Percentiles rank a stretch among this genome's conserved stretches.
Conservation (phyloP, 371 early-diverging fungal genomes). For the Lichtheimia corymbifera region DNA sequence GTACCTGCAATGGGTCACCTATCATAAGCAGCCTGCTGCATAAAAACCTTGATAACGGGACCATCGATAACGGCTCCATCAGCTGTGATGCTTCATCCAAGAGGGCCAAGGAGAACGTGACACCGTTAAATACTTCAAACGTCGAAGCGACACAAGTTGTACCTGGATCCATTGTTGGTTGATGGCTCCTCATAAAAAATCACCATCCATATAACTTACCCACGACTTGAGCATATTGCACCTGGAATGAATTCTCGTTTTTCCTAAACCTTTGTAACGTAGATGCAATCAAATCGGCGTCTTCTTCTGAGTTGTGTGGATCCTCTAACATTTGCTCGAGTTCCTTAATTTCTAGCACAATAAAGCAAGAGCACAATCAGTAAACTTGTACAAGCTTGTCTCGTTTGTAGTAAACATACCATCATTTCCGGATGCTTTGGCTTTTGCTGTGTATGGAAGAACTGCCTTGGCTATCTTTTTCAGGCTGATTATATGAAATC, state of each 20-base stretch:
- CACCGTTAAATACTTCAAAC: conserved; percentile 66
- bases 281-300: conserved; percentile 55
- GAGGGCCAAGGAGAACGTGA: conserved; percentile 70
- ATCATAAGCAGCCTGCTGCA: conserved; percentile 75
- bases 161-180: conserved; percentile 23
- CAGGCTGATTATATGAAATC: conserved; percentile 35
- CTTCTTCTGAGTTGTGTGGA: conserved; percentile 52
- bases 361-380: neutral
- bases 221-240: conserved; percentile 62
- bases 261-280: conserved; percentile 68
- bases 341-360: conserved; percentile 62
- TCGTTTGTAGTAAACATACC: conserved; percentile 10
- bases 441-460: conserved; percentile 68
- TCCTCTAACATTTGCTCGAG: conserved; percentile 72
- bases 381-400: too few species aligned
- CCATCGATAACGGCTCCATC: conserved; percentile 85
- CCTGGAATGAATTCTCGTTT: conserved; percentile 48
- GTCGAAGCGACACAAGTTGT: conserved; percentile 81
- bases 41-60: conserved; percentile 73
- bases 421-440: conserved; percentile 50
- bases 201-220: conserved; percentile 25
- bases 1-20: conserved; percentile 84
- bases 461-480: conserved; percentile 76
- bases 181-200: too few species aligned
- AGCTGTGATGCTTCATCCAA: conserved; percentile 90